Evolutionary conservation across 2,329 filamentous ascomycete species (phyloP), one percentile per base, ranked within the genome.

Genomic region (Diaporthe aspalathi): DNA sequence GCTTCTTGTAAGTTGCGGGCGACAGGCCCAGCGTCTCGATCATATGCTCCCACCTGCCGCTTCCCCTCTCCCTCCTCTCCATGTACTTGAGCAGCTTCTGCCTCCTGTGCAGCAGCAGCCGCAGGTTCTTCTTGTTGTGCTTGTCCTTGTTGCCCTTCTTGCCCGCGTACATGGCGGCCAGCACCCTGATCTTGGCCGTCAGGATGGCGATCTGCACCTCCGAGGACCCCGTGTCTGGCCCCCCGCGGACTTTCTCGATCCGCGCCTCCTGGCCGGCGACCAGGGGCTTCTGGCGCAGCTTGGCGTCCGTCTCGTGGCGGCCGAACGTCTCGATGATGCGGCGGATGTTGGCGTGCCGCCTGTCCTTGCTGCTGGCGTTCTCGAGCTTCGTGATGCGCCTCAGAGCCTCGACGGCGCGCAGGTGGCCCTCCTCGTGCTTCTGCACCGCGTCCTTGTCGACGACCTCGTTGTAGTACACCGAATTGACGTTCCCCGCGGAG

Each of bases 131-230:
- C 89, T 97, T 97, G 84, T 98, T 98, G 80, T 94, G 89, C 85
- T 97, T 97, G 80, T 99, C 96, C 80, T 92, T 94, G 81, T 92
- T 89, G 6, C 92, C 93, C 76, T 85, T 83, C 72, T 90, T 88
- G 52, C 84, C 86, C 78, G 92, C 87, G 66, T 97, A 82, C 75
- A 92, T 91, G 75, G 92, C 87, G 20, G 93, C 91, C 63, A 99
- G 81, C 29, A 92, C 91, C 74, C 94, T 88, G 79, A 99, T 99
- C 87, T 98, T 98, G 70, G 94, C 89, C 3, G 96, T 99, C 80
- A 99, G 82, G 76, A 99, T 97, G 56, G 94, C 95, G 75, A 97
- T 94, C 85, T 99, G 96, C n/a, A 99, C 97, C 83, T 99, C 96
- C 8, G 94, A 94, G 77, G 94, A 97, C 45, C 96, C 96, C 0